A percentile compares a stretch with the other conserved stretches of the same genome.
Conservation (phyloP, 495 filamentous ascomycete genomes). For the Parathielavia appendiculata region DNA sequence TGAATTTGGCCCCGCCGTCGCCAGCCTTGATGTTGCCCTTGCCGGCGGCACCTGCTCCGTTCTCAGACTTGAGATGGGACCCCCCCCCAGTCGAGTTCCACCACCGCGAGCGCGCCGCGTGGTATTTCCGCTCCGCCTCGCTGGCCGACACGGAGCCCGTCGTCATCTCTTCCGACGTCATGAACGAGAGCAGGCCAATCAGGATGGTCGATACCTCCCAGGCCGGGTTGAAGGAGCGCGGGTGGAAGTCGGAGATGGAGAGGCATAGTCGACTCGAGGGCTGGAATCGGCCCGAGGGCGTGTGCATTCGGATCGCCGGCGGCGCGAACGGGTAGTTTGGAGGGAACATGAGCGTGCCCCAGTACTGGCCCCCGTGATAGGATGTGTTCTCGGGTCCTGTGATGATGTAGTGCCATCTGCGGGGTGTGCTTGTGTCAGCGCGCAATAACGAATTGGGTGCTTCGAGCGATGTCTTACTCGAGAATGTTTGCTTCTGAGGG, state of each 20-base stretch:
- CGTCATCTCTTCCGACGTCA: constrained; percentile 99
- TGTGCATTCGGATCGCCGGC: constrained; percentile 98
- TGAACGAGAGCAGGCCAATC: constrained; percentile 90
- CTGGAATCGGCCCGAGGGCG: constrained; percentile 91
- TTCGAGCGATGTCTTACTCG: constrained; percentile 50
- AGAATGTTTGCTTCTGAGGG: constrained; percentile 93
- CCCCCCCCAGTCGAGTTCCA: constrained; percentile 97
- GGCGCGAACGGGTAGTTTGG: constrained; percentile 96
- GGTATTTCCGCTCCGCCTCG: constrained; percentile 70
- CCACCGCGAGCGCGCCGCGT: constrained; percentile 78
- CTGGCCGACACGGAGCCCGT: constrained; percentile 82
- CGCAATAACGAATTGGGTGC: too few relatives aligned
- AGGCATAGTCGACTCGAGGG: constrained; percentile 88
- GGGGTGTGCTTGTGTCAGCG: constrained; percentile 2
- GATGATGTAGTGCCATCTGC: constrained; percentile 97
- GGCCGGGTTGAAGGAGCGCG: constrained; percentile 96
- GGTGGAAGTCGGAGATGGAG: constrained; percentile 94
- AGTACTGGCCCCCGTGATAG: constrained; percentile 94
- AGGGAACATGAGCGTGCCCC: constrained; percentile 94
- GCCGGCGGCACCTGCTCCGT: constrained; percentile 23
- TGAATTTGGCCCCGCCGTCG: constrained; percentile 88
- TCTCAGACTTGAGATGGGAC: constrained; percentile 48
- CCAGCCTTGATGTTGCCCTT: constrained; percentile 62
- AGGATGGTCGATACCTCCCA: constrained; percentile 97
- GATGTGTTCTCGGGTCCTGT: constrained; percentile 93